Evolutionary conservation across 2,329 filamentous ascomycete species (phyloP).

Genomic region (Hypoxylon sp.): DNA sequence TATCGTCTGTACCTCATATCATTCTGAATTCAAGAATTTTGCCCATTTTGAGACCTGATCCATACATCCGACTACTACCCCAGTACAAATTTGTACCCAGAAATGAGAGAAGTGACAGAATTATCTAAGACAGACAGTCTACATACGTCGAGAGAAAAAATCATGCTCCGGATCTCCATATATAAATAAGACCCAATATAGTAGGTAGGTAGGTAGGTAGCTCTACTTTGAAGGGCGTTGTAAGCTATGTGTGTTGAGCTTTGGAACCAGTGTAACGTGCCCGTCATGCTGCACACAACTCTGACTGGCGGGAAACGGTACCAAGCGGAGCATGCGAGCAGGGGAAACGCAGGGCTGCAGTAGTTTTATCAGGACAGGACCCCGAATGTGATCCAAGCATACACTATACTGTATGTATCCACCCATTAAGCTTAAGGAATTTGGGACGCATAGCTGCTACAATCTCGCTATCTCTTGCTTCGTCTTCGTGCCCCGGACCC

Average conservation of each 20-base stretch:
- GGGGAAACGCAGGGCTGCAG: slow-evolving; percentile 32
- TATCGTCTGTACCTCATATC: slow-evolving; percentile 13
- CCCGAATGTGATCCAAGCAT: slow-evolving; percentile 33
- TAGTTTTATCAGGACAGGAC: slow-evolving; percentile 22
- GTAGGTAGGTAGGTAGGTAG: slow-evolving; percentile 15
- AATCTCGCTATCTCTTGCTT: slow-evolving; percentile 21
- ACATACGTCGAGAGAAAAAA: not conserved
- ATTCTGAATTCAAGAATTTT: slow-evolving; percentile 22
- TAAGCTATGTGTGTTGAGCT: slow-evolving; percentile 21
- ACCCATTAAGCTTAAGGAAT: slow-evolving; percentile 35
- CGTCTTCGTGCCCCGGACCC: not conserved
- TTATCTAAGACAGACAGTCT: not conserved
- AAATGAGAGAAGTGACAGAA: slow-evolving; percentile 9
- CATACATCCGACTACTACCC: slow-evolving; percentile 3
- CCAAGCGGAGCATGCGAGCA: slow-evolving; percentile 16
- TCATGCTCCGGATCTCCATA: slow-evolving; percentile 4
- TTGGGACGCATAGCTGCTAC: not conserved
- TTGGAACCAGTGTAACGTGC: slow-evolving; percentile 36
- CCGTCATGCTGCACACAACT: slow-evolving; percentile 19
- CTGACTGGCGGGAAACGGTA: slow-evolving; percentile 25
- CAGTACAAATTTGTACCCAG: not conserved
- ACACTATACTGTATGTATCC: slow-evolving; percentile 6
- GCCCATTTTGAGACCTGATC: slow-evolving; percentile 14
- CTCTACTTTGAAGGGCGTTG: slow-evolving; percentile 5
- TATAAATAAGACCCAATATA: slow-evolving; percentile 1